These are phyloP conservation scores for Bidens hawaiensis DNA, from an alignment of 140 eudicot genomes.

Conservation along the genomic window DNA sequence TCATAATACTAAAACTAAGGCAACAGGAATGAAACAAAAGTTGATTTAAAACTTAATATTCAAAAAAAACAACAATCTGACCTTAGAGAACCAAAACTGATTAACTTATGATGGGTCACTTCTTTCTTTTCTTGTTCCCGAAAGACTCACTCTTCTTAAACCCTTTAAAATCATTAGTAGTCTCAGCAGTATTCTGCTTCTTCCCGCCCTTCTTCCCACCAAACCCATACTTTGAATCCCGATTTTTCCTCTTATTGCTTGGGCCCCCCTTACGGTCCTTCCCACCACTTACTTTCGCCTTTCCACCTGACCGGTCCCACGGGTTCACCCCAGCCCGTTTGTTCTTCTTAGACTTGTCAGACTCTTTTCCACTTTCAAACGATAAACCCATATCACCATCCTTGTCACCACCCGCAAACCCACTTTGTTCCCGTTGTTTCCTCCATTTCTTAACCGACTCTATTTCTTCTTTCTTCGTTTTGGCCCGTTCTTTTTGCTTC, in stretches of 20 bases:
- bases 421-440: slow-evolving; percentile 79
- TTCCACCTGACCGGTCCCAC: slow-evolving; percentile 78
- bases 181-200: slow-evolving; percentile 90
- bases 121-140: slow-evolving; percentile 51
- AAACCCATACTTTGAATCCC: slow-evolving; percentile 68
- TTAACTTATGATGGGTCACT: slow-evolving; percentile 12
- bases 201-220: slow-evolving; percentile 91
- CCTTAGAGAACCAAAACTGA: slow-evolving; percentile 13
- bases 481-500: slow-evolving; percentile 67
- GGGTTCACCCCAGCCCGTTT: slow-evolving; percentile 60
- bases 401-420: slow-evolving; percentile 51
- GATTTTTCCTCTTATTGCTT: slow-evolving; percentile 49
- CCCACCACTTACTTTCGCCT: slow-evolving; percentile 39
- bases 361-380: slow-evolving; percentile 51
- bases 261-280: slow-evolving; percentile 40
- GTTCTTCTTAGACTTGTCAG: slow-evolving; percentile 47
- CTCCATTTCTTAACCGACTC: slow-evolving; percentile 89
- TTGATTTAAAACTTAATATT: no score
- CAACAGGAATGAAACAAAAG: background rate
- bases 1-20: slow-evolving; percentile 14
- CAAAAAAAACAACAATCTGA: slow-evolving; percentile 26
- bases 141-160: slow-evolving; percentile 34
- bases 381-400: slow-evolving; percentile 47
- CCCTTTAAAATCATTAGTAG: slow-evolving; percentile 59
- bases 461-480: slow-evolving; percentile 73